phyloP scores from a whole-genome alignment of 108 stramenopile genomes.

The Fragilariopsis cylindrus region DNA sequence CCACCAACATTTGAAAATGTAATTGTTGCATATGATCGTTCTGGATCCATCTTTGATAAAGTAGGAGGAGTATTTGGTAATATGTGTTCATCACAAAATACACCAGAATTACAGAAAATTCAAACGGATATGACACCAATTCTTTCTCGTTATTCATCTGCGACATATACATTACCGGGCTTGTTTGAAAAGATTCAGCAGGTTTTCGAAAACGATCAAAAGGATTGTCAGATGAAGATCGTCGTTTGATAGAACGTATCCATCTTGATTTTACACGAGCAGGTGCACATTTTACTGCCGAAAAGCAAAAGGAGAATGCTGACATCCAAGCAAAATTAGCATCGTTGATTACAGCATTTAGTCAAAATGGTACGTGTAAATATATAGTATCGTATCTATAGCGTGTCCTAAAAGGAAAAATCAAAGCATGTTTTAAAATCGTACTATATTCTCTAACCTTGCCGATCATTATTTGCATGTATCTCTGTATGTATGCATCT shows the following conservation, averaged over 20 bases:
- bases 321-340: constrained; percentile 72
- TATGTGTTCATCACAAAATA: constrained; percentile 52
- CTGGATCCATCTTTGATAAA: constrained; percentile 36
- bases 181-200: constrained; percentile 57
- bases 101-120: constrained; percentile 54
- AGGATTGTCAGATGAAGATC: constrained; percentile 50
- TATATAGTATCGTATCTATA: too few species aligned
- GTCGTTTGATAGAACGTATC: constrained; percentile 68
- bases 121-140: constrained; percentile 62
- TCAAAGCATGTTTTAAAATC: too few species aligned
- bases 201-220: constrained; percentile 31
- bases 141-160: constrained; percentile 45
- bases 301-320: constrained; percentile 55
- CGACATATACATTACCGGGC: constrained; percentile 60
- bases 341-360: constrained; percentile 56
- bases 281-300: constrained; percentile 59
- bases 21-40: constrained; percentile 59
- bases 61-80: constrained; percentile 52
- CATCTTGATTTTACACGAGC: constrained; percentile 65
- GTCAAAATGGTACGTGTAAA: constrained; percentile 50
- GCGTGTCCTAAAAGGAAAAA: too few species aligned
- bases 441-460: too few species aligned
- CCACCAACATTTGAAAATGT: constrained; percentile 51
- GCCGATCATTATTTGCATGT: too few species aligned
- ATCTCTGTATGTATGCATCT: too few species aligned